These are phyloP conservation scores for Cephalotrichum gorgonifer DNA, from an alignment of 2,329 filamentous ascomycete genomes.

Conservation along the genomic window DNA sequence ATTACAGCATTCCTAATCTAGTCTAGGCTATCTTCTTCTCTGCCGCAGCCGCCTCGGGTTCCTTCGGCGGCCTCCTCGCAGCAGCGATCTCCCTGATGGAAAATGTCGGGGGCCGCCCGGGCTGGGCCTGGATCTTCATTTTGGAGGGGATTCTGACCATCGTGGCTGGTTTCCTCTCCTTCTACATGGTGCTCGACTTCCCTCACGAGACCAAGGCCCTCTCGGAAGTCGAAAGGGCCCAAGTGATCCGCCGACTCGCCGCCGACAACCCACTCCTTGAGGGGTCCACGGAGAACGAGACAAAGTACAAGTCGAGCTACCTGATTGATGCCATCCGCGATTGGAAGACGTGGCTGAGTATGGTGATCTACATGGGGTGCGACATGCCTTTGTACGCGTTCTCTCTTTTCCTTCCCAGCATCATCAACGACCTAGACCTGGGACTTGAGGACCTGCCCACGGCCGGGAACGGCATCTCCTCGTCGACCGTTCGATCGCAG, in stretches of 20 bases:
- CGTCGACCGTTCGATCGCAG: constrained; percentile 33
- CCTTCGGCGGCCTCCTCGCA: constrained; percentile 60
- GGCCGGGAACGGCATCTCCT: constrained; percentile 11
- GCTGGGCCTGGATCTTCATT: constrained; percentile 55
- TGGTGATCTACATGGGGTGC: constrained; percentile 37
- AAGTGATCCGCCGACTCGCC: constrained; percentile 58
- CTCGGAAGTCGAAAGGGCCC: constrained; percentile 50
- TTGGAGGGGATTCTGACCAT: constrained; percentile 60
- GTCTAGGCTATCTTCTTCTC: constrained; percentile 63
- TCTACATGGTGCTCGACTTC: constrained; percentile 70
- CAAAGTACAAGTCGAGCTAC: constrained; percentile 61
- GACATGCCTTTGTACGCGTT: constrained; percentile 39
- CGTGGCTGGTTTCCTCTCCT: constrained; percentile 52
- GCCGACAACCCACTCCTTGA: constrained; percentile 48
- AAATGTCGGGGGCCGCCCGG: constrained; percentile 38
- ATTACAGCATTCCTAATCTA: neutral
- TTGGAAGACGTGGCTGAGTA: constrained; percentile 59
- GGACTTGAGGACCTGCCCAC: neutral
- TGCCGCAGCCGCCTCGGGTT: constrained; percentile 65
- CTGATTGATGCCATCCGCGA: constrained; percentile 62
- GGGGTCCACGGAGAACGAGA: constrained; percentile 45
- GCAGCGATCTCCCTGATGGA: constrained; percentile 59
- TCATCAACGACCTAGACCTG: constrained; percentile 27
- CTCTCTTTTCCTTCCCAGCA: constrained; percentile 47
- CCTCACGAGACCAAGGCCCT: constrained; percentile 65